Evolutionary conservation across 2,329 filamentous ascomycete species (phyloP).

Genomic region (Alternaria alternata): DNA sequence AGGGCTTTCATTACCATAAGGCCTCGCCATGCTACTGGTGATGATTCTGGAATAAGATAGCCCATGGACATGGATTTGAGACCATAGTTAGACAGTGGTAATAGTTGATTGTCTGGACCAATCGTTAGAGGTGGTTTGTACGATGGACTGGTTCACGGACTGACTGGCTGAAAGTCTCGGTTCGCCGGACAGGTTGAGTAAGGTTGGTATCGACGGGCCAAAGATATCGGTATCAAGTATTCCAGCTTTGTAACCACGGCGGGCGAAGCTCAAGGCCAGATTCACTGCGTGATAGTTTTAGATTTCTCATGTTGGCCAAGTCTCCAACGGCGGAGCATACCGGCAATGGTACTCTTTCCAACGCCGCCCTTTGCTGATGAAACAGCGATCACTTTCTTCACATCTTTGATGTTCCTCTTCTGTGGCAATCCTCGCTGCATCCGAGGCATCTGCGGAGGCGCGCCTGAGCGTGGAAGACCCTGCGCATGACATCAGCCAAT

Average conservation of each 20-base stretch:
- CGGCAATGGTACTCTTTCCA: conserved; percentile 92
- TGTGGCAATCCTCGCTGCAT: conserved; percentile 84
- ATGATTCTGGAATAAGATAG: conserved; percentile 80
- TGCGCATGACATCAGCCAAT: conserved; percentile 49
- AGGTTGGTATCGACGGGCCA: conserved; percentile 89
- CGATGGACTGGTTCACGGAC: conserved; percentile 37
- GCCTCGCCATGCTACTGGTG: conserved; percentile 92
- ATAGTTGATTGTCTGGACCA: conserved; percentile 73
- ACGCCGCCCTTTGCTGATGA: conserved; percentile 98
- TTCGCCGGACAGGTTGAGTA: conserved; percentile 82
- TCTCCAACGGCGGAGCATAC: conserved; percentile 53
- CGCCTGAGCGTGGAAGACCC: conserved; percentile 82
- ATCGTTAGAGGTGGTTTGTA: conserved; percentile 9
- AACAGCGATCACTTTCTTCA: conserved; percentile 93
- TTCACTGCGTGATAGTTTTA: conserved; percentile 64
- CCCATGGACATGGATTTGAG: conserved; percentile 99
- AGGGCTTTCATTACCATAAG: conserved; percentile 98
- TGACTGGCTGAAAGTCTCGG: conserved; percentile 77
- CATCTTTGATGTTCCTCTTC: conserved; percentile 80
- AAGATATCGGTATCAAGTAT: conserved; percentile 98
- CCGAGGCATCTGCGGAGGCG: conserved; percentile 71
- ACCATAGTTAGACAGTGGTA: conserved; percentile 93
- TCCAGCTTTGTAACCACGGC: conserved; percentile 80
- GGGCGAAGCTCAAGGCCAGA: conserved; percentile 84
- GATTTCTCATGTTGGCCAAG: not conserved